These are phyloP conservation scores for Lasiosphaeriaceae sp. DNA, from an alignment of 495 filamentous ascomycete genomes.

Conservation along the genomic window DNA sequence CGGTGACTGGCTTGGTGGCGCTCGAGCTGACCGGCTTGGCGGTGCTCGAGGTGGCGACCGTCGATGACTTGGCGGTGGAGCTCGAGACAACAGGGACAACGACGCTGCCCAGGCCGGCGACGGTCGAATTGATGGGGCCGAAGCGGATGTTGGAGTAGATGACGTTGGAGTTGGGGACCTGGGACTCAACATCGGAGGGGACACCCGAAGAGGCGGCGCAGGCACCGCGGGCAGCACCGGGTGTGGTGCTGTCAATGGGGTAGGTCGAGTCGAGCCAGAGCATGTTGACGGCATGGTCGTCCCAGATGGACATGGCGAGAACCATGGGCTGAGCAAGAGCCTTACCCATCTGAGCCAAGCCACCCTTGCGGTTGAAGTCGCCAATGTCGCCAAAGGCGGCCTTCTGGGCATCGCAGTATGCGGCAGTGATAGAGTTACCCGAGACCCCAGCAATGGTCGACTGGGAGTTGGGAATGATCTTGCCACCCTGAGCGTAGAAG, in stretches of 20 bases:
- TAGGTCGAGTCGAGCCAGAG: conserved; percentile 79
- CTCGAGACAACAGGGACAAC: conserved; percentile 8
- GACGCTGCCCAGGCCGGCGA: conserved; percentile 26
- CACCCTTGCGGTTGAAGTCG: conserved; percentile 59
- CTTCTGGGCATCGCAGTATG: conserved; percentile 61
- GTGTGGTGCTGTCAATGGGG: conserved; percentile 50
- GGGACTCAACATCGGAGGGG: conserved; percentile 55
- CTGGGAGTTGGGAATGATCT: conserved; percentile 56
- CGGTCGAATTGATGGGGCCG: conserved; percentile 64
- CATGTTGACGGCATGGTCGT: conserved; percentile 75
- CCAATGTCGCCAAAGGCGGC: conserved; percentile 56
- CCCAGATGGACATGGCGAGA: conserved; percentile 76
- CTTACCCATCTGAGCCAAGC: conserved; percentile 53
- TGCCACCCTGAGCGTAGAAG: conserved; percentile 68
- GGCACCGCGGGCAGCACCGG: conserved; percentile 64
- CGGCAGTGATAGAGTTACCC: conserved; percentile 56
- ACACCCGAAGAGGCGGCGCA: conserved; percentile 60
- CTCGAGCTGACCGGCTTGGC: conserved; percentile 8
- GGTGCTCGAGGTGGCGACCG: conserved; percentile 6
- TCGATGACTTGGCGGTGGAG: conserved; percentile 17
- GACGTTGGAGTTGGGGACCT: conserved; percentile 50
- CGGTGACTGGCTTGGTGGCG: conserved; percentile 5
- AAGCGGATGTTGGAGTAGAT: conserved; percentile 65
- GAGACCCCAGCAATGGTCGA: conserved; percentile 46
- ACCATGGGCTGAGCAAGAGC: conserved; percentile 61